These are phyloP conservation scores for Lanmaoa rubissima DNA, from an alignment of 768 basidiomycete species.

Conservation along the genomic window DNA sequence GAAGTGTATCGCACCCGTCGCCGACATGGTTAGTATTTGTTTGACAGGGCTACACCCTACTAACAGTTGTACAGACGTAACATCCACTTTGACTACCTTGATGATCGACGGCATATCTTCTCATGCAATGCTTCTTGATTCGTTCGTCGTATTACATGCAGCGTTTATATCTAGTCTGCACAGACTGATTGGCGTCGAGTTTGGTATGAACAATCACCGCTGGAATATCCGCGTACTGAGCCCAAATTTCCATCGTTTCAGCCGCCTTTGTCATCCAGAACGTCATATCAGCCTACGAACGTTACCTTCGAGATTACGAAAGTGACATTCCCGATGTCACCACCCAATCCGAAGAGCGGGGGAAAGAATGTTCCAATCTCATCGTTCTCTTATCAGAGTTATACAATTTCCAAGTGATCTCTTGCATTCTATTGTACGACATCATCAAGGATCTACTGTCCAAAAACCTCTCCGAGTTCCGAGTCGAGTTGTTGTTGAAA, in stretches of 20 bases:
- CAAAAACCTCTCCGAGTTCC: constrained; percentile 65
- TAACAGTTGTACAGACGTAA: constrained; percentile 60
- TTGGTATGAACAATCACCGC: constrained; percentile 56
- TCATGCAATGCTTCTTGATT: constrained; percentile 80
- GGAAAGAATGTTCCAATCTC: constrained; percentile 90
- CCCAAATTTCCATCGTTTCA: constrained; percentile 27
- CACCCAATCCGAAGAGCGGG: constrained; percentile 39
- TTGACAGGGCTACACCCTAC: background rate
- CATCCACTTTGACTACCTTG: constrained; percentile 70
- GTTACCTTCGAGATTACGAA: constrained; percentile 42
- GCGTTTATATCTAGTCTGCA: constrained; percentile 81
- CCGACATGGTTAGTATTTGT: constrained; percentile 60
- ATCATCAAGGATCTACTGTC: constrained; percentile 74
- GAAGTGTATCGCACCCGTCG: constrained; percentile 72
- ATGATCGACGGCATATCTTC: constrained; percentile 78
- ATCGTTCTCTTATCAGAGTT: constrained; percentile 86
- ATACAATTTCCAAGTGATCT: constrained; percentile 95
- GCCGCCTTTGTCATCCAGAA: constrained; percentile 83
- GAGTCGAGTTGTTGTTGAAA: constrained; percentile 85
- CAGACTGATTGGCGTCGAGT: constrained; percentile 81
- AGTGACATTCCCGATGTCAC: constrained; percentile 7
- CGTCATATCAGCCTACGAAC: constrained; percentile 65
- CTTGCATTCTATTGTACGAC: constrained; percentile 87
- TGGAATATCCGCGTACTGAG: background rate
- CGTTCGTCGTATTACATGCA: constrained; percentile 86